Percentiles rank a stretch among this genome's conserved stretches.
These are phyloP conservation scores for Penicillium coprophilum DNA, from an alignment of 495 filamentous ascomycete genomes.

Conservation along the genomic window DNA sequence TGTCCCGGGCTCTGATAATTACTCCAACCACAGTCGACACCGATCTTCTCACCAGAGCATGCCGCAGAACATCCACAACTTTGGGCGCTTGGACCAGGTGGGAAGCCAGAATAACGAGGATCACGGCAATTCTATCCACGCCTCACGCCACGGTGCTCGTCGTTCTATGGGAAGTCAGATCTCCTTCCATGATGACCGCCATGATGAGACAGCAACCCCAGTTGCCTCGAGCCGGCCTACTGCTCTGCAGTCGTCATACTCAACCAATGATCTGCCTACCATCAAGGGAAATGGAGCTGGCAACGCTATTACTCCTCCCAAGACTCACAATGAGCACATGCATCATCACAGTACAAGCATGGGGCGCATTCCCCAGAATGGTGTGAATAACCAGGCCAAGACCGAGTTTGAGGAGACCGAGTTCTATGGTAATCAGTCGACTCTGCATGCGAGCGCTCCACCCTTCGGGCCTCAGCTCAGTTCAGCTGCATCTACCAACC, in stretches of 20 bases:
- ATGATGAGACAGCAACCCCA: conserved; percentile 27
- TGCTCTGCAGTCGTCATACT: conserved; percentile 77
- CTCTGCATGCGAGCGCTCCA: conserved; percentile 74
- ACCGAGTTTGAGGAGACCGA: conserved; percentile 51
- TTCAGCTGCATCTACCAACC: conserved; percentile 19
- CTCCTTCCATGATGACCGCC: conserved; percentile 33
- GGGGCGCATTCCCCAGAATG: conserved; percentile 69
- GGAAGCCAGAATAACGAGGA: conserved; percentile 25
- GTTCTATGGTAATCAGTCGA: conserved; percentile 50
- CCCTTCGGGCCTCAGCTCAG: conserved; percentile 59
- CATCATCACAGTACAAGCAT: conserved; percentile 81
- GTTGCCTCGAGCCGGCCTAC: conserved; percentile 34
- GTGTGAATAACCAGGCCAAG: conserved; percentile 60
- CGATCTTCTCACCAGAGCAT: conserved; percentile 78
- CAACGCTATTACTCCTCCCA: conserved; percentile 55
- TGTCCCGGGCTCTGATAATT: conserved; percentile 63
- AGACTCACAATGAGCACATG: conserved; percentile 70
- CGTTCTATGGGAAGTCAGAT: conserved; percentile 57
- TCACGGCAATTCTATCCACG: conserved; percentile 18
- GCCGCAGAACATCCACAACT: conserved; percentile 57
- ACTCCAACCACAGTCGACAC: conserved; percentile 69
- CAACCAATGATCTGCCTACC: conserved; percentile 86
- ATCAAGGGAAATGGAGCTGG: conserved; percentile 60
- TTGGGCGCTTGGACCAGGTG: conserved; percentile 39
- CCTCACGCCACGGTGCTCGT: conserved; percentile 41